Conservation (phyloP, 2,329 filamentous ascomycete species). For the Ceratocystis papillata region DNA sequence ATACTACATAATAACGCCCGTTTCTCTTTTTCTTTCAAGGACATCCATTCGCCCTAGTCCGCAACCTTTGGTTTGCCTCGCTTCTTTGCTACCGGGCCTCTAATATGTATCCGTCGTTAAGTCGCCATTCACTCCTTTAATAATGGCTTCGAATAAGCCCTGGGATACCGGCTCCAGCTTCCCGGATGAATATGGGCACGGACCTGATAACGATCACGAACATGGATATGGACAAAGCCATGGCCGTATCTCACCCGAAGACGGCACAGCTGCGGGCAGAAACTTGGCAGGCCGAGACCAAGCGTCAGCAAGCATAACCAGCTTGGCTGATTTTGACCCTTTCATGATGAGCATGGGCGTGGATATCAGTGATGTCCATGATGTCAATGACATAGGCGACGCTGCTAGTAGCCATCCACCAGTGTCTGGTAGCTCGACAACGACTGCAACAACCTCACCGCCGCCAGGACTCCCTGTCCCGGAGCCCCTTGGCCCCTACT, state of each 20-base stretch:
- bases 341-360: not conserved
- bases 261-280: not conserved
- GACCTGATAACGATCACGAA: not conserved
- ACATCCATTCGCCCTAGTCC: not conserved
- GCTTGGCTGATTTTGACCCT: slow-evolving; percentile 8
- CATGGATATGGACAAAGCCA: not conserved
- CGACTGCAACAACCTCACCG: not conserved
- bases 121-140: not conserved
- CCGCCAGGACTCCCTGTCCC: not conserved
- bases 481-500: not conserved
- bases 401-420: not conserved
- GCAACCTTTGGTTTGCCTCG: not conserved
- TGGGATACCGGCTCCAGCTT: not conserved
- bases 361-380: not conserved
- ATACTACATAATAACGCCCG: not conserved
- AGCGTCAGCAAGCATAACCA: slow-evolving; percentile 10
- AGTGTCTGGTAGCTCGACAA: too few species aligned
- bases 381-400: too few species aligned
- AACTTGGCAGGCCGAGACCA: not conserved
- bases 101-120: not conserved
- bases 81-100: not conserved
- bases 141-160: slow-evolving; percentile 2
- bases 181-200: not conserved
- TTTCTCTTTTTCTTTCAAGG: not conserved
- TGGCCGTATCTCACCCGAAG: not conserved